phyloP scores from a whole-genome alignment of 768 basidiomycete species.

The Polyporus arcularius region DNA sequence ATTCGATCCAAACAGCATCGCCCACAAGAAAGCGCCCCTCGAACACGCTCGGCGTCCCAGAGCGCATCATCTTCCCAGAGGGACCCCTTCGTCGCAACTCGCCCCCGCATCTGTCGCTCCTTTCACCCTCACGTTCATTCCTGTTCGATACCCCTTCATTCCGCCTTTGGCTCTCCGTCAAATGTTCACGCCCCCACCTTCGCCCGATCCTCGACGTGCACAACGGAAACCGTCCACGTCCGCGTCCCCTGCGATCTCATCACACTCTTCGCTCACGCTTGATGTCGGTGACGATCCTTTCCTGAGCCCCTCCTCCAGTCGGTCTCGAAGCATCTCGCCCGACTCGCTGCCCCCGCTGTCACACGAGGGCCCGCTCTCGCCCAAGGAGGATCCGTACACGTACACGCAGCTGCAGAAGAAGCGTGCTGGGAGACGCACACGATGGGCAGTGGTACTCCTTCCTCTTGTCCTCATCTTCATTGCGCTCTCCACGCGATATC shows the following conservation, averaged over 20 bases:
- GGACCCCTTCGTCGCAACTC: constrained; percentile 1
- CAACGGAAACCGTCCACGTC: constrained; percentile 3
- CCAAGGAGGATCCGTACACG: constrained; percentile 12
- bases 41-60: constrained; percentile 1
- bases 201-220: constrained; percentile 24
- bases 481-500: constrained; percentile 52
- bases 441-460: constrained; percentile 55
- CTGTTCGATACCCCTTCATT: constrained; percentile 3
- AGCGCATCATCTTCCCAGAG: background rate
- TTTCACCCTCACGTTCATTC: constrained; percentile 17
- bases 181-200: constrained; percentile 44
- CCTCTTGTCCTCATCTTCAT: constrained; percentile 59
- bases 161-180: background rate
- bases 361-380: constrained; percentile 5
- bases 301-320: constrained; percentile 5
- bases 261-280: constrained; percentile 1
- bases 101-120: constrained; percentile 9
- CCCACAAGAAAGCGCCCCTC: background rate
- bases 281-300: constrained; percentile 7
- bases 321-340: constrained; percentile 9
- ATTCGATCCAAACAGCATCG: constrained; percentile 15
- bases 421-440: constrained; percentile 44
- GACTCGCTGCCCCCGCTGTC: background rate
- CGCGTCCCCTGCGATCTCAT: constrained; percentile 5
- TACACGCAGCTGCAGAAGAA: constrained; percentile 35